phyloP scores from a whole-genome alignment of 768 basidiomycete species.

The Rubroboletus satanas region DNA sequence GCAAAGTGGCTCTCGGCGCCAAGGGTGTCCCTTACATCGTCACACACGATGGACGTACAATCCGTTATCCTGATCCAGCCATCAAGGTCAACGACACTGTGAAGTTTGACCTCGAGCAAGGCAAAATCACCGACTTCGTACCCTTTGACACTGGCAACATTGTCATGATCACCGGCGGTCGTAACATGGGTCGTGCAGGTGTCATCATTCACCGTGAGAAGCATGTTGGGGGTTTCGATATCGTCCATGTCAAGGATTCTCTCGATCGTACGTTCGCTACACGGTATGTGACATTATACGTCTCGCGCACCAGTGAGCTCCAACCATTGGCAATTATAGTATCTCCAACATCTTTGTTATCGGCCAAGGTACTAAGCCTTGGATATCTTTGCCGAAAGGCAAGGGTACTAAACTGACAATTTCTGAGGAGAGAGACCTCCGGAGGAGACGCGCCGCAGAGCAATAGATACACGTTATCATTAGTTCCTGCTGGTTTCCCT shows the following conservation, averaged over 20 bases:
- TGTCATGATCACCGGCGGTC: slow-evolving; percentile 96
- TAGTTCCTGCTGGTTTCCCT: slow-evolving; percentile 1
- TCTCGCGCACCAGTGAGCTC: not conserved
- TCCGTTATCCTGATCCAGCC: slow-evolving; percentile 96
- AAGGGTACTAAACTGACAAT: slow-evolving; percentile 98
- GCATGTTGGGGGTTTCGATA: slow-evolving; percentile 98
- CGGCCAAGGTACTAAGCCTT: slow-evolving; percentile 92
- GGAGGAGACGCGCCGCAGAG: slow-evolving; percentile 78
- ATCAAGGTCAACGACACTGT: slow-evolving; percentile 97
- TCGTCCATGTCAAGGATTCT: slow-evolving; percentile 95
- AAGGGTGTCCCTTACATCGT: slow-evolving; percentile 96
- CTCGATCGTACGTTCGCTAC: slow-evolving; percentile 96
- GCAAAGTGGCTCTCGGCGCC: slow-evolving; percentile 84
- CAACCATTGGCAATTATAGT: slow-evolving; percentile 38
- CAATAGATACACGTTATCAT: slow-evolving; percentile 40
- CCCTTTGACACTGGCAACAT: slow-evolving; percentile 98
- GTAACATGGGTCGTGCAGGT: slow-evolving; percentile 99
- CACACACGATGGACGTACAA: slow-evolving; percentile 99
- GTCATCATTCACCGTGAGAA: slow-evolving; percentile 95
- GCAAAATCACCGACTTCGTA: slow-evolving; percentile 89
- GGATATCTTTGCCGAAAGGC: slow-evolving; percentile 95
- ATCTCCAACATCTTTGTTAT: slow-evolving; percentile 98
- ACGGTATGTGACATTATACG: slow-evolving; percentile 53
- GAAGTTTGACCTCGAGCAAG: slow-evolving; percentile 93
- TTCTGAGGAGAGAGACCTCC: slow-evolving; percentile 90